Percentiles rank a stretch among this genome's conserved stretches.
Conservation (phyloP, 192 early-diverging fungal species). For the Coemansia sp. region DNA sequence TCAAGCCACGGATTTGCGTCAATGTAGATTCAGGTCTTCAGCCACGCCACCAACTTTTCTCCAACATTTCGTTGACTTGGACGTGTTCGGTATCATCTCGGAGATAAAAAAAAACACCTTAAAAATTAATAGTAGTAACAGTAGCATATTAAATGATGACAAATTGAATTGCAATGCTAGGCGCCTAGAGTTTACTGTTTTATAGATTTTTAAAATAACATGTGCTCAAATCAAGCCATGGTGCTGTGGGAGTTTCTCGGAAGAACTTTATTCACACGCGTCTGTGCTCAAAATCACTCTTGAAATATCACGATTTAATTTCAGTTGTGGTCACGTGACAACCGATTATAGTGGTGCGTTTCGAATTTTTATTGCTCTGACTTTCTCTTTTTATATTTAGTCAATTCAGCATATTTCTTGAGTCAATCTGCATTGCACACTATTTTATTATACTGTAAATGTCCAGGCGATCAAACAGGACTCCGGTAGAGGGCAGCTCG, state of each 20-base stretch:
- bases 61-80: not conserved
- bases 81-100: not conserved
- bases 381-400: not conserved
- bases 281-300: too few species aligned
- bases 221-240: not conserved
- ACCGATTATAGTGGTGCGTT: not conserved
- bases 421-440: not conserved
- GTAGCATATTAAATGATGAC: not conserved
- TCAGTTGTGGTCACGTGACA: not conserved
- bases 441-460: not conserved
- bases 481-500: slow-evolving; percentile 21
- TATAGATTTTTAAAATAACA: too few species aligned
- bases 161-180: not conserved
- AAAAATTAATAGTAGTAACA: too few species aligned
- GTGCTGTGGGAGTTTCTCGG: not conserved
- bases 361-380: not conserved
- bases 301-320: too few species aligned
- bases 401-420: not conserved
- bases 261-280: not conserved
- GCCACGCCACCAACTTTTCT: not conserved
- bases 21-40: not conserved
- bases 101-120: too few species aligned
- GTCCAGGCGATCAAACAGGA: slow-evolving; percentile 42
- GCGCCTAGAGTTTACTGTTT: too few species aligned
- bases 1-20: not conserved